A percentile compares a stretch with the other conserved stretches of the same genome.
Conservation (phyloP, 192 early-diverging fungal genomes). For the Anaeromyces robustus region DNA sequence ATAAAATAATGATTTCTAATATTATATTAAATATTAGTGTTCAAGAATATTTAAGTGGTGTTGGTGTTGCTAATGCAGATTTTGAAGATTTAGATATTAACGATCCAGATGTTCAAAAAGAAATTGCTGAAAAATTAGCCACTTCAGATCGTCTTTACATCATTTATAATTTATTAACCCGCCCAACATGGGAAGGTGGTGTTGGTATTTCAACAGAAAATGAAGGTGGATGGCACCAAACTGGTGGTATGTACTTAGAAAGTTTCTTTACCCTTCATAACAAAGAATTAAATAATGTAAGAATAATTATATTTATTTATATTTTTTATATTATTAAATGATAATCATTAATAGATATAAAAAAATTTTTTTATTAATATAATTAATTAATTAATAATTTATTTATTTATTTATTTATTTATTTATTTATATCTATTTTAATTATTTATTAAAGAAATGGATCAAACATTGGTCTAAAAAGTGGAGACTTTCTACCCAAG, state of each 20-base stretch:
- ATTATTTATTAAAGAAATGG: conserved; percentile 41
- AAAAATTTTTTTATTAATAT: too few relatives aligned
- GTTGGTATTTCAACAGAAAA: conserved; percentile 32
- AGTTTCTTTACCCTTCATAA: conserved; percentile 70
- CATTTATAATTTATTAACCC: conserved; percentile 44
- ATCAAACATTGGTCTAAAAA: conserved; percentile 64
- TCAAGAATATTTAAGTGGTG: not conserved
- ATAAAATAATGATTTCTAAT: too few relatives aligned
- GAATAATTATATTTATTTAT: too few relatives aligned
- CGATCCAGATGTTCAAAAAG: not conserved
- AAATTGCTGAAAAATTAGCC: not conserved
- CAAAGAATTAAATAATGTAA: conserved; percentile 53
- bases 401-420: too few relatives aligned
- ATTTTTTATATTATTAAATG: too few relatives aligned
- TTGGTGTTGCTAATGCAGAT: not conserved
- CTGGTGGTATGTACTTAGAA: conserved; percentile 29
- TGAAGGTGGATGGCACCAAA: conserved; percentile 17
- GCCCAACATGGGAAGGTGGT: conserved; percentile 35
- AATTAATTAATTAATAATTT: too few relatives aligned
- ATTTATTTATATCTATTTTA: too few relatives aligned
- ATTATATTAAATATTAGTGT: not conserved
- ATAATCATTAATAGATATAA: too few relatives aligned
- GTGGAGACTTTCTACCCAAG: conserved; percentile 54
- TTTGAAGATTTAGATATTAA: not conserved
- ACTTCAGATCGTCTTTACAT: conserved; percentile 40